Conservation (phyloP, 768 basidiomycete species). For the Rhodosporidiobolus odoratus region DNA sequence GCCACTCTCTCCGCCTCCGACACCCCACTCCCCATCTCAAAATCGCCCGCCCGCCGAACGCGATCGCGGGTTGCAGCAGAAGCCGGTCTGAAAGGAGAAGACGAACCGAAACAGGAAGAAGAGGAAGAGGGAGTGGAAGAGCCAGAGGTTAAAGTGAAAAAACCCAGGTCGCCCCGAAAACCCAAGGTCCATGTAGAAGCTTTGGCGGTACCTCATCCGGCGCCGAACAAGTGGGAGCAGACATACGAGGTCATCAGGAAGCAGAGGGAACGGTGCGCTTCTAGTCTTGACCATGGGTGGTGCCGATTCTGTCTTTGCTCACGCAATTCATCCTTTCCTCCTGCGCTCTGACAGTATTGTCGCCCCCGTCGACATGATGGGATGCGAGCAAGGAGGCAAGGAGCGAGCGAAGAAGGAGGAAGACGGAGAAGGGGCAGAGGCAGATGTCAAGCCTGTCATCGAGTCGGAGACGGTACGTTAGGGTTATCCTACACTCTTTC, state of each 20-base stretch:
- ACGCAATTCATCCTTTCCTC: conserved; percentile 53
- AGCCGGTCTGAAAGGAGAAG: not conserved
- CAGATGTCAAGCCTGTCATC: conserved; percentile 23
- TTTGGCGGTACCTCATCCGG: conserved; percentile 60
- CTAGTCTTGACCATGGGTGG: no score
- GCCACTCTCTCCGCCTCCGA: not conserved
- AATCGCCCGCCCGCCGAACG: not conserved
- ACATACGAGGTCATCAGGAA: conserved; percentile 54
- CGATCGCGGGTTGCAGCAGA: not conserved
- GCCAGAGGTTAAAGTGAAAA: not conserved
- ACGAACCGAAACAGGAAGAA: not conserved
- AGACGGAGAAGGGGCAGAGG: not conserved
- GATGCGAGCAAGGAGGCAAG: conserved; percentile 66
- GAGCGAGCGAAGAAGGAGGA: conserved; percentile 53
- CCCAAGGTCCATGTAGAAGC: conserved; percentile 48
- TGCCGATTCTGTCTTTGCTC: not conserved
- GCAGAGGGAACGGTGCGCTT: conserved; percentile 20
- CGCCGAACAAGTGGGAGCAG: conserved; percentile 64
- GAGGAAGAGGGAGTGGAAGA: not conserved
- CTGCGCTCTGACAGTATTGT: conserved; percentile 61
- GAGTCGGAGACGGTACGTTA: conserved; percentile 2
- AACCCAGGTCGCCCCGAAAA: conserved; percentile 52
- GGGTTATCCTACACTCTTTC: no score
- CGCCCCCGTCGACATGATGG: conserved; percentile 91
- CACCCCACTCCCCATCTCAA: not conserved